phyloP scores from a whole-genome alignment of 176 grass and related monocot genomes.

The Dendrocalamus sinicus region DNA sequence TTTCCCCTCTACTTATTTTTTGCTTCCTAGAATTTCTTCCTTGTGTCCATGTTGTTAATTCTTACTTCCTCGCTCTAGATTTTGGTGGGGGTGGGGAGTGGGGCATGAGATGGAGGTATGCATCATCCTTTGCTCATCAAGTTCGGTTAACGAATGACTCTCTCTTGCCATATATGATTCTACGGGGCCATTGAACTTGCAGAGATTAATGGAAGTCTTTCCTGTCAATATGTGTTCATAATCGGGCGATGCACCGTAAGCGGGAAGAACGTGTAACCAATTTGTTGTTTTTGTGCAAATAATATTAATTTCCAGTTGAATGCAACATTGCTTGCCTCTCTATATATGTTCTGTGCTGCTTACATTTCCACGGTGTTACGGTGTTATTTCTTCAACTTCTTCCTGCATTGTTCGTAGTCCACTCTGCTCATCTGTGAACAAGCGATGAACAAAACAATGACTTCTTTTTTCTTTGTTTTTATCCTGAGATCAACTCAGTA shows the following conservation, averaged over 20 bases:
- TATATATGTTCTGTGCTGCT: background rate
- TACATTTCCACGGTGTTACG: background rate
- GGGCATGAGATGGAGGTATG: constrained; percentile 55
- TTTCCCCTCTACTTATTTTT: constrained; percentile 44
- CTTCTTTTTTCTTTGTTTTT: background rate
- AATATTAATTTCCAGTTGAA: constrained; percentile 39
- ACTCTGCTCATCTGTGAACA: background rate
- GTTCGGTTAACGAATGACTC: constrained; percentile 43
- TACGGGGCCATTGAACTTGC: constrained; percentile 44
- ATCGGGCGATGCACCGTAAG: constrained; percentile 13
- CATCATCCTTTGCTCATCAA: constrained; percentile 29
- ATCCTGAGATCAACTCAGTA: background rate
- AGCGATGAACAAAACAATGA: background rate
- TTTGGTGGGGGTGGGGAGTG: constrained; percentile 72
- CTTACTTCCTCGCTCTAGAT: constrained; percentile 75
- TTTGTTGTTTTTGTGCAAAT: constrained; percentile 25
- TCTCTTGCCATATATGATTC: constrained; percentile 46
- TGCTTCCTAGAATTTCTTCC: constrained; percentile 51
- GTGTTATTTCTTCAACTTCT: background rate
- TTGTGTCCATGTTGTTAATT: constrained; percentile 65
- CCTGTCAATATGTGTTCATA: constrained; percentile 30
- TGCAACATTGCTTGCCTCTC: background rate
- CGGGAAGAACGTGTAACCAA: constrained; percentile 28
- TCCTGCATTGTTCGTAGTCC: background rate
- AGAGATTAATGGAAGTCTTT: constrained; percentile 45